phyloP scores from a whole-genome alignment of 345 rosid species.

The Sisymbrium irio region DNA sequence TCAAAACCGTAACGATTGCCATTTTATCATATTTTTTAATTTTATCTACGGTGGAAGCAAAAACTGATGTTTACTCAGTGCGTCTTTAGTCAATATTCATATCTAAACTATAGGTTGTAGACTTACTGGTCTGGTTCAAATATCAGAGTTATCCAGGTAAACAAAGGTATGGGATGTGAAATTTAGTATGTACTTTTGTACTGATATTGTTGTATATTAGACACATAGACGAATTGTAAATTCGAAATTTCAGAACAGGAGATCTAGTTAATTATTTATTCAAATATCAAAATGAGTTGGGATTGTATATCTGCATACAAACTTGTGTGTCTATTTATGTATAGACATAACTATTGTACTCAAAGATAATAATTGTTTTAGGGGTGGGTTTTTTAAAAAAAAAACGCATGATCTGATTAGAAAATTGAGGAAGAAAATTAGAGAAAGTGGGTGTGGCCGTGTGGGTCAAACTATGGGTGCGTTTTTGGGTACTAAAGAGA shows the following conservation, averaged over 20 bases:
- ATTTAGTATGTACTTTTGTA: neutral
- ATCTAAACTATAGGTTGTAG: neutral
- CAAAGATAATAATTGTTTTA: neutral
- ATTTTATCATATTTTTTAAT: neutral
- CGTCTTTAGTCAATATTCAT: neutral
- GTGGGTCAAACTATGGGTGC: conserved; percentile 37
- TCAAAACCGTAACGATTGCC: neutral
- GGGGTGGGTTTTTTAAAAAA: neutral
- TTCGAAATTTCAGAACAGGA: neutral
- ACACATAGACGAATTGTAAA: neutral
- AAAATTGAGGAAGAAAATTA: neutral
- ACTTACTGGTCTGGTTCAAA: neutral
- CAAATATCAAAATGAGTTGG: neutral
- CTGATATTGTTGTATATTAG: neutral
- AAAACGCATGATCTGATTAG: neutral
- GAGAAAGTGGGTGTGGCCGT: conserved; percentile 24
- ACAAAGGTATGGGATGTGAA: neutral
- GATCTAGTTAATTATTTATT: neutral
- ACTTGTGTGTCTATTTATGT: conserved; percentile 23
- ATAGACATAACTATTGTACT: conserved; percentile 6
- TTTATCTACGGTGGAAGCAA: too few species aligned
- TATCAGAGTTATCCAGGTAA: neutral
- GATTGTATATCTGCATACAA: neutral
- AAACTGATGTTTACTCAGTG: neutral
- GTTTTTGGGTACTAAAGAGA: conserved; percentile 25